Base-by-base conservation (phyloP, 1,284 basidiomycete genomes). In the Ganoderma sinense region DNA sequence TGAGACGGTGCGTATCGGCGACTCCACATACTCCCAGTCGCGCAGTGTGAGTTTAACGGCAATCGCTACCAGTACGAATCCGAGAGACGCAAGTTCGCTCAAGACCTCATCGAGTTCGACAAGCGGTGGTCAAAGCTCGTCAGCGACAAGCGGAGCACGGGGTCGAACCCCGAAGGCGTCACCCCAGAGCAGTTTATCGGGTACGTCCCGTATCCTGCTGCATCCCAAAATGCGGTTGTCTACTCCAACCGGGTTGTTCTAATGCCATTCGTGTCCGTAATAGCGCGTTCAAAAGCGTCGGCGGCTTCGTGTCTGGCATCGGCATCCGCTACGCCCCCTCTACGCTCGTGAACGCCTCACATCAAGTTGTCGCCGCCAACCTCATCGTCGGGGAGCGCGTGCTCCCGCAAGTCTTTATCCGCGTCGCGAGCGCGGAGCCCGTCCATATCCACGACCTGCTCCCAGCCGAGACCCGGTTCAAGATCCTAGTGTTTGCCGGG, bases 91-190 rank as follows among this genome's bases (percentile, higher is more conserved):
- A 87, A 89, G 78, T 95, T 91, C 73, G 94, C 93, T 0, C 88
- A 93, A 79, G 92, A 95, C 73, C 85, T 97, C 66, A 96, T 96
- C 75, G 79, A 88, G 68, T 95, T 95, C 74, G 95, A 97, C 80
- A 90, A 89, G 78, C 82, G 91, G 74, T 94, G 91, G 77, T 87
- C 92, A 1, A 84, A 87, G 18, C 81, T 96, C 29, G 94, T 95
- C 80, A 94, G 92, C 18, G 91, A 89, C 61, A 94, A 94, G 80
- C 90, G 93, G 8, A 83, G 85, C 36, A 88, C 88, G 10, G 82
- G 84, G 51, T 82, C 85, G 0, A 83, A 87, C 75, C 78, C 84
- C 43, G 87, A 89, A 55, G 93, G 92, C 31, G 87, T 94, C 23
- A 86, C 89, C 1, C 91, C 91, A 75, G 87, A 88, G 64, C 84